Evolutionary conservation across 1,139 yeast species (phyloP).

Genomic region (Lodderomyces theae): DNA sequence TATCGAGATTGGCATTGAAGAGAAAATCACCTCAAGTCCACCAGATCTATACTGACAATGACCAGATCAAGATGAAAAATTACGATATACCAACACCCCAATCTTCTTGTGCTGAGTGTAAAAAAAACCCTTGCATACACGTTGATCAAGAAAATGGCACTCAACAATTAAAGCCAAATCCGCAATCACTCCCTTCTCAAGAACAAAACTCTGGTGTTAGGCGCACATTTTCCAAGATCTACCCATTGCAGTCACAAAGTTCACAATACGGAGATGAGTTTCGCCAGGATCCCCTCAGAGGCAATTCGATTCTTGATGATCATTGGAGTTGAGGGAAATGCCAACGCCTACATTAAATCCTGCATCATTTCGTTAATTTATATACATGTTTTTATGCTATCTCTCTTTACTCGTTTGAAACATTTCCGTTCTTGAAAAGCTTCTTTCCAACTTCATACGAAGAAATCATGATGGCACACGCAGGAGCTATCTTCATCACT

Average conservation of each 20-base stretch:
- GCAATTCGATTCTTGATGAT: conserved; percentile 1
- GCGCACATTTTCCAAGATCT: not conserved
- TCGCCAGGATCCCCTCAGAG: conserved; percentile 2
- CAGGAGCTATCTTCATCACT: conserved; percentile 87
- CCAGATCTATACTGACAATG: conserved; percentile 3
- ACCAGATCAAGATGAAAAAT: conserved; percentile 8
- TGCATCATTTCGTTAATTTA: not conserved
- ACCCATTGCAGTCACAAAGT: not conserved
- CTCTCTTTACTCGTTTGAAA: not conserved
- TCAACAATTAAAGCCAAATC: conserved; percentile 4
- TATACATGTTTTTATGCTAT: not conserved
- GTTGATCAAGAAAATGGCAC: conserved; percentile 6
- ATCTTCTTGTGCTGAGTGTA: conserved; percentile 13
- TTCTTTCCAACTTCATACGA: conserved; percentile 88
- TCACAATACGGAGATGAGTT: not conserved
- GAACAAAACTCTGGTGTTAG: not conserved
- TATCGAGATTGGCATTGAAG: conserved; percentile 8
- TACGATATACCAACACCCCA: conserved; percentile 15
- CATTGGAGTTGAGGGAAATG: conserved; percentile 5
- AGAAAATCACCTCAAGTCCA: not conserved
- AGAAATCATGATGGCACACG: conserved; percentile 98
- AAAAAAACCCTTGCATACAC: conserved; percentile 12
- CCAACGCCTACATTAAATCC: too few relatives aligned
- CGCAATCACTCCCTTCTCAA: conserved; percentile 6
- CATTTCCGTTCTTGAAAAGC: conserved; percentile 40